Conservation (phyloP, 805 yeast genomes). For the Starmerella apis region DNA sequence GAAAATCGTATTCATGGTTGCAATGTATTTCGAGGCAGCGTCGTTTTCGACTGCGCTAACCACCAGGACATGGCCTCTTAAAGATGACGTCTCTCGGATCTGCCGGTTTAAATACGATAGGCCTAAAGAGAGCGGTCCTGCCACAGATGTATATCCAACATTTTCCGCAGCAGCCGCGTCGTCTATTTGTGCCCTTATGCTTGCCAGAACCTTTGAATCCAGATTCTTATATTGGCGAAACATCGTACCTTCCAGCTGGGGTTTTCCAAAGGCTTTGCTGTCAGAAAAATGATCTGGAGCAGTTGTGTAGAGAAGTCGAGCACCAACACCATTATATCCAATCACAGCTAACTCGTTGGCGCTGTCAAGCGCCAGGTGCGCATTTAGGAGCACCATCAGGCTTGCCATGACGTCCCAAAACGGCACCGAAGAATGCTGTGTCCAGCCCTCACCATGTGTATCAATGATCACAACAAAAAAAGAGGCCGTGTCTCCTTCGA, state of each 20-base stretch:
- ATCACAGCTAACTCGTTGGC: conserved; percentile 75
- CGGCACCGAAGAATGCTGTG: conserved; percentile 29
- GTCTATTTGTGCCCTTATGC: conserved; percentile 41
- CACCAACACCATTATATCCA: conserved; percentile 61
- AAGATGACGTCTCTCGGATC: conserved; percentile 36
- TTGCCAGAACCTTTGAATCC: conserved; percentile 59
- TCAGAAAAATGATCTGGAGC: background rate
- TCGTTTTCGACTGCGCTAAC: conserved; percentile 56
- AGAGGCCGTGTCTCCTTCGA: conserved; percentile 62
- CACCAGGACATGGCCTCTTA: conserved; percentile 57
- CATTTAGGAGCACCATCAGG: conserved; percentile 66
- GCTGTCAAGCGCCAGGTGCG: conserved; percentile 76
- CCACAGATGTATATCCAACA: conserved; percentile 50
- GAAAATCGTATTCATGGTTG: conserved; percentile 90
- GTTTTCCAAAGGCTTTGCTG: background rate
- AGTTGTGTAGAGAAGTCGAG: conserved; percentile 59
- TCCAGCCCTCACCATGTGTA: conserved; percentile 64
- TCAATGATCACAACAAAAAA: conserved; percentile 70
- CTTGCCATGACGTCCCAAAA: conserved; percentile 54
- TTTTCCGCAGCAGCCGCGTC: conserved; percentile 43
- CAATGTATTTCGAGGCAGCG: conserved; percentile 70
- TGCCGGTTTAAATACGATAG: conserved; percentile 60
- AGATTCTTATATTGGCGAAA: conserved; percentile 74
- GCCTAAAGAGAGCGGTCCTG: conserved; percentile 55
- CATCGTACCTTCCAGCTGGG: conserved; percentile 45